A percentile compares a stretch with the other conserved stretches of the same genome.
These are phyloP conservation scores for Rhodotorula mucilaginosa DNA, from an alignment of 1,284 basidiomycete species.

Conservation along the genomic window DNA sequence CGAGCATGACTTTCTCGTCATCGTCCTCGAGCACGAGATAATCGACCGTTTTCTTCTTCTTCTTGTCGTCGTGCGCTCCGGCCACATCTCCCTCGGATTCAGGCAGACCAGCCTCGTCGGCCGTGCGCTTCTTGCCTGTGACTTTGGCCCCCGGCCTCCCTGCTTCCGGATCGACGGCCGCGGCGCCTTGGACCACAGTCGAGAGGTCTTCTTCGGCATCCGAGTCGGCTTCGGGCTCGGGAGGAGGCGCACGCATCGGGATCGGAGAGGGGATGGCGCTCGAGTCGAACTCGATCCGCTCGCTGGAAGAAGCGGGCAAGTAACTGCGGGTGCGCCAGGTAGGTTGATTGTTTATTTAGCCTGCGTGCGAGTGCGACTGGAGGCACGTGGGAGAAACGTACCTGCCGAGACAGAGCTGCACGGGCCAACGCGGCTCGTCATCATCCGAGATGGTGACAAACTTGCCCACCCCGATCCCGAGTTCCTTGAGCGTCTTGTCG, in stretches of 20 bases:
- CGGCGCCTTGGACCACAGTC: conserved; percentile 3
- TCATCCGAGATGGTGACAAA: conserved; percentile 85
- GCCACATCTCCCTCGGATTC: neutral
- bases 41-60: conserved; percentile 10
- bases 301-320: conserved; percentile 11
- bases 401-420: conserved; percentile 58
- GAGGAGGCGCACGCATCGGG: conserved; percentile 23
- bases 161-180: neutral
- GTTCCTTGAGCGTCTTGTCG: conserved; percentile 66
- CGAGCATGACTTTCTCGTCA: conserved; percentile 14
- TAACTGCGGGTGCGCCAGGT: neutral
- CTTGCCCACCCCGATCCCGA: conserved; percentile 69
- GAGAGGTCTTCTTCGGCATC: conserved; percentile 8
- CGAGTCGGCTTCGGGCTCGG: neutral
- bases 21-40: conserved; percentile 8
- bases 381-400: conserved; percentile 1
- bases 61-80: conserved; percentile 1
- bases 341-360: no score
- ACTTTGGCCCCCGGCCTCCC: conserved; percentile 1
- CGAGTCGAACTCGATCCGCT: conserved; percentile 2
- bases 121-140: conserved; percentile 24
- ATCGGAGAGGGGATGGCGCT: conserved; percentile 27
- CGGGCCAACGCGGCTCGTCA: conserved; percentile 72
- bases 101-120: conserved; percentile 28
- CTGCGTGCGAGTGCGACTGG: neutral